Evolutionary conservation across 768 basidiomycete genomes (phyloP).

Genomic region (Pulveroboletus ravenelii): DNA sequence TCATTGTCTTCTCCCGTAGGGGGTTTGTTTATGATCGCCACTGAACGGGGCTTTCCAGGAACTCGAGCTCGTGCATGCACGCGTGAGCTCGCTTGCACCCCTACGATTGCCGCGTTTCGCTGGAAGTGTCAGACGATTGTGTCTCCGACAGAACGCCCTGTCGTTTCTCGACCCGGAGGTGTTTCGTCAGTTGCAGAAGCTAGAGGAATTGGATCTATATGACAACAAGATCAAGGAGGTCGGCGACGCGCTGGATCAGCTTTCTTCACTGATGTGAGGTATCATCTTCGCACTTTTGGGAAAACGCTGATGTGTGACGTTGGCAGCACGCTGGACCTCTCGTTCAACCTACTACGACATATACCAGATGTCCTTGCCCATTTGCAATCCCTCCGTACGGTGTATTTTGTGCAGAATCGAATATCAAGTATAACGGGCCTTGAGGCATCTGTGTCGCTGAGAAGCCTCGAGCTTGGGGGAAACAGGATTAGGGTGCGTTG

Average conservation of each 20-base stretch:
- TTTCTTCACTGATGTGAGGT: slow-evolving; percentile 53
- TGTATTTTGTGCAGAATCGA: slow-evolving; percentile 97
- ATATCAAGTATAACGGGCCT: slow-evolving; percentile 77
- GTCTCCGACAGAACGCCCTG: slow-evolving; percentile 84
- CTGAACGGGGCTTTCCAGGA: slow-evolving; percentile 46
- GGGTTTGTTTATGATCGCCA: not conserved
- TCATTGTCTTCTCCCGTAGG: not conserved
- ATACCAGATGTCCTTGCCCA: slow-evolving; percentile 59
- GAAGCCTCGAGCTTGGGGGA: slow-evolving; percentile 89
- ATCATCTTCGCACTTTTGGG: not conserved
- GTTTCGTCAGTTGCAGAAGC: slow-evolving; percentile 56
- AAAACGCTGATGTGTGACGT: not conserved
- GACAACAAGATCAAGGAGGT: slow-evolving; percentile 88
- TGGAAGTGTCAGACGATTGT: slow-evolving; percentile 61
- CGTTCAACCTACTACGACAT: slow-evolving; percentile 83
- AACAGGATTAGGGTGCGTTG: slow-evolving; percentile 79
- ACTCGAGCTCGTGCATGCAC: slow-evolving; percentile 78
- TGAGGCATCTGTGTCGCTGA: slow-evolving; percentile 50
- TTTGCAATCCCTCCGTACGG: slow-evolving; percentile 60
- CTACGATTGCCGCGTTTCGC: slow-evolving; percentile 76
- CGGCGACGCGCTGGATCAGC: slow-evolving; percentile 57
- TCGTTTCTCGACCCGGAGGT: slow-evolving; percentile 65
- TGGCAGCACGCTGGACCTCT: slow-evolving; percentile 78
- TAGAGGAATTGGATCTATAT: slow-evolving; percentile 93
- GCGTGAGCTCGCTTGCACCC: slow-evolving; percentile 61